Conservation (phyloP, 495 filamentous ascomycete genomes). For the Annulohypoxylon moriforme region DNA sequence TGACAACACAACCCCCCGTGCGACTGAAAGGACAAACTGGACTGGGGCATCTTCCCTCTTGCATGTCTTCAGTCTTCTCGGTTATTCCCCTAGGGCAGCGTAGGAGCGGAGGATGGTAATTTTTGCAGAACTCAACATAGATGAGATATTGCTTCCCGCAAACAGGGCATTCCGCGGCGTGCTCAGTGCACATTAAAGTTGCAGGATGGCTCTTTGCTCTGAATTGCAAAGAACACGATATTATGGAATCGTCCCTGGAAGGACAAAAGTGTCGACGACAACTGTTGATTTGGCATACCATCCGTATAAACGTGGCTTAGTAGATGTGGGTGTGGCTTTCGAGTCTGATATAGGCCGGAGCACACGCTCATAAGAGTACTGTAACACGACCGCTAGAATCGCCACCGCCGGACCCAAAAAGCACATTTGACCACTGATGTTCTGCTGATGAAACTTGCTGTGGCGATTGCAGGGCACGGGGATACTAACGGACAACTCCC, state of each 20-base stretch:
- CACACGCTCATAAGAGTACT: slow-evolving; percentile 23
- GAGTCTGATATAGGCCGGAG: slow-evolving; percentile 36
- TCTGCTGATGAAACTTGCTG: slow-evolving; percentile 42
- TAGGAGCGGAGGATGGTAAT: slow-evolving; percentile 58
- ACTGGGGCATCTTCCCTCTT: slow-evolving; percentile 61
- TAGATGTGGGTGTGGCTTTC: slow-evolving; percentile 41
- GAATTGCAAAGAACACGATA: slow-evolving; percentile 35
- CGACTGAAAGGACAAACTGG: slow-evolving; percentile 62
- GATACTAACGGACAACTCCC: slow-evolving; percentile 44
- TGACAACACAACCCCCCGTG: slow-evolving; percentile 58
- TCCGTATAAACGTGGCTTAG: slow-evolving; percentile 43
- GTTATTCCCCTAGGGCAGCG: slow-evolving; percentile 54
- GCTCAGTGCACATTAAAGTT: slow-evolving; percentile 64
- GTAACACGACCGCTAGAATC: slow-evolving; percentile 36
- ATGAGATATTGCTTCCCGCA: slow-evolving; percentile 64
- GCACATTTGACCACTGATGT: slow-evolving; percentile 39
- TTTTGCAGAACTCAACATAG: slow-evolving; percentile 61
- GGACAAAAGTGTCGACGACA: slow-evolving; percentile 39
- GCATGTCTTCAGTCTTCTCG: slow-evolving; percentile 53
- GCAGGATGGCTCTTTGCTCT: slow-evolving; percentile 36
- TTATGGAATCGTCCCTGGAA: slow-evolving; percentile 36
- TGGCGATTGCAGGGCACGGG: slow-evolving; percentile 50
- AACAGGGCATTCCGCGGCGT: slow-evolving; percentile 60
- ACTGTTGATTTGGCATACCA: slow-evolving; percentile 45
- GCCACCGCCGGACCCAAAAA: slow-evolving; percentile 41